Conservation (phyloP, 179 eudicot species). For the Silene vulgaris region DNA sequence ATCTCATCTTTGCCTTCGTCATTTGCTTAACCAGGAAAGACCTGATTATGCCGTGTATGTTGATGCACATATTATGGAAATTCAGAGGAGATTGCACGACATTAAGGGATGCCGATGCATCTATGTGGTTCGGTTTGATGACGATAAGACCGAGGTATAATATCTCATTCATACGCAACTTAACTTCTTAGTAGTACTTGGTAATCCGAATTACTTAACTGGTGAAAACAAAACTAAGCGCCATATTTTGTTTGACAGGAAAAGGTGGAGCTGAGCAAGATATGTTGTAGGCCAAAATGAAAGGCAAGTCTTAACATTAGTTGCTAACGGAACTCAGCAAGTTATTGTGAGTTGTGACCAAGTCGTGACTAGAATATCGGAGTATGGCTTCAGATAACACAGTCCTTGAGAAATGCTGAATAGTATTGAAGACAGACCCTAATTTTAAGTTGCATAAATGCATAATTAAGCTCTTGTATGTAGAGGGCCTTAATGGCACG, state of each 20-base stretch:
- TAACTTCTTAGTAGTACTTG: not conserved
- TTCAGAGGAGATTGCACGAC: conserved; percentile 60
- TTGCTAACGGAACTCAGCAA: not conserved
- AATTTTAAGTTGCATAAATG: not conserved
- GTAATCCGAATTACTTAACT: not conserved
- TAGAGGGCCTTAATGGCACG: not conserved
- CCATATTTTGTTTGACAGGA: conserved; percentile 37
- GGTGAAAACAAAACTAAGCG: not conserved
- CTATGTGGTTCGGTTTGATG: conserved; percentile 59
- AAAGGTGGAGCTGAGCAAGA: conserved; percentile 41
- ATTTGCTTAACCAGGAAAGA: conserved; percentile 42
- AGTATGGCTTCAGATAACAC: not conserved
- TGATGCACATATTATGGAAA: conserved; percentile 61
- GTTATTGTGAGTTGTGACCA: not conserved
- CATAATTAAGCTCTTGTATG: conserved; percentile 4
- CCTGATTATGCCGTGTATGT: conserved; percentile 55
- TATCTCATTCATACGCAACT: not conserved
- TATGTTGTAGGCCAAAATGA: conserved; percentile 63
- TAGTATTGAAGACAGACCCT: not conserved
- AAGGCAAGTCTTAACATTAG: not conserved
- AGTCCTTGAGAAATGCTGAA: not conserved
- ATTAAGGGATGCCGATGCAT: conserved; percentile 55
- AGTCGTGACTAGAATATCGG: not conserved
- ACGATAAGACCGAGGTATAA: conserved; percentile 58
- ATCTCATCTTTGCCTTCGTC: not conserved